Evolutionary conservation across 768 basidiomycete genomes (phyloP).

Genomic region (Chalciporus sphaerocephalus): DNA sequence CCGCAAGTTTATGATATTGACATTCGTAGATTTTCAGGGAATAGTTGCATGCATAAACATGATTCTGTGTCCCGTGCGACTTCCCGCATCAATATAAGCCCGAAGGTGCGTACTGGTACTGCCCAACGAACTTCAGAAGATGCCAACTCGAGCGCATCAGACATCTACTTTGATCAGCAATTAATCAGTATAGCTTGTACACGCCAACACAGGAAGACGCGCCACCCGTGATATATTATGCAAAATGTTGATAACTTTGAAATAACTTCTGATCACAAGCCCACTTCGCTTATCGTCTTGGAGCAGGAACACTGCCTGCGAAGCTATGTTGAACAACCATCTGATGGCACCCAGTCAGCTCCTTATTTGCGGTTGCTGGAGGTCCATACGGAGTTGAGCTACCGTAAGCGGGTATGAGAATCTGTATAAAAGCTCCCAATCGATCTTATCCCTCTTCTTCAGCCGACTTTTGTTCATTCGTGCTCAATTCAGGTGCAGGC

Average conservation of each 20-base stretch:
- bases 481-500: not conserved
- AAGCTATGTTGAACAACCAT: not conserved
- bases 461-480: not conserved
- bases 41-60: not conserved
- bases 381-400: not conserved
- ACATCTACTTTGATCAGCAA: not conserved
- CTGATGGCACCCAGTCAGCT: no score
- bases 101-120: not conserved
- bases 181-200: not conserved
- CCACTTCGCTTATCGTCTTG: not conserved
- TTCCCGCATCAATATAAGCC: not conserved
- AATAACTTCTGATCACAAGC: not conserved
- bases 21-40: not conserved
- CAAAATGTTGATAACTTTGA: not conserved
- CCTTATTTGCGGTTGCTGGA: no score
- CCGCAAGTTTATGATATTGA: not conserved
- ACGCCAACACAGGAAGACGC: not conserved
- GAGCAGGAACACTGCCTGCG: not conserved
- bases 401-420: not conserved
- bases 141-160: not conserved
- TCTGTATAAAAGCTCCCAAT: not conserved
- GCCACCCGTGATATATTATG: not conserved
- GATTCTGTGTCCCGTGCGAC: not conserved
- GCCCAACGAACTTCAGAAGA: not conserved
- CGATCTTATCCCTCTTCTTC: not conserved